Evolutionary conservation across 306 rosid genomes (phyloP), one percentile per base, ranked within the genome.

Genomic region (Neltuma alba): DNA sequence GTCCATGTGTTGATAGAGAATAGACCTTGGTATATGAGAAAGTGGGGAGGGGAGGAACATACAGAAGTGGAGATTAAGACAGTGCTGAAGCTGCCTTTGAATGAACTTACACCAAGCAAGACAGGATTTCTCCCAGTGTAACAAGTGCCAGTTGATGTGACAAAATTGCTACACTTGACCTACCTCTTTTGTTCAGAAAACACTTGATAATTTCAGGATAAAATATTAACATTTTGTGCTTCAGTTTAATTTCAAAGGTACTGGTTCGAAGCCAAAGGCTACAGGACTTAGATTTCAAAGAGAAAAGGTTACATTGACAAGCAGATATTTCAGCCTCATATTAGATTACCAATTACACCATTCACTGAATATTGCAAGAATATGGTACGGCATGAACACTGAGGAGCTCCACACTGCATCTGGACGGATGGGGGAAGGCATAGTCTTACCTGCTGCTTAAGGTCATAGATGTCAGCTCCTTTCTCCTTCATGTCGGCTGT

Each of bases 381-480:
- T 12, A 34, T 40, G 15, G 33, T 33, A 48, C 15, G 23, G 8
- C 55, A 75, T 38, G 40, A 12, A 16, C 11, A 34, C 21, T 12
- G 33, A 75, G 30, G 31, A 33, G 44, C 36, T 42, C 37, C 4
- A 42, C 7, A n/a, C 55, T 9, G 10, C 23, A 7, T 52, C 61
- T 9, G 30, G 1, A 42, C 57, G 10, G n/a, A 33, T 67, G 31
- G 18, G 21, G 20, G 13, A 12, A 47, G 50, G 60, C 63, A 58
- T 30, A n/a, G 70, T 20, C 67, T 31, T 79, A 88, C 98, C 94
- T 93, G 98, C 80, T 93, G 98, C 87, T 91, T 93, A 74, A 93
- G 94, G 75, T 93, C 98, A 83, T 91, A 86, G 55, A 89, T 91
- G 57, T 93, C 98, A 65, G 98, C 97, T 52, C 97, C 93, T 76